These are phyloP conservation scores for Wickerhamomyces chaumierensis DNA, from an alignment of 805 yeast genomes.

Conservation along the genomic window DNA sequence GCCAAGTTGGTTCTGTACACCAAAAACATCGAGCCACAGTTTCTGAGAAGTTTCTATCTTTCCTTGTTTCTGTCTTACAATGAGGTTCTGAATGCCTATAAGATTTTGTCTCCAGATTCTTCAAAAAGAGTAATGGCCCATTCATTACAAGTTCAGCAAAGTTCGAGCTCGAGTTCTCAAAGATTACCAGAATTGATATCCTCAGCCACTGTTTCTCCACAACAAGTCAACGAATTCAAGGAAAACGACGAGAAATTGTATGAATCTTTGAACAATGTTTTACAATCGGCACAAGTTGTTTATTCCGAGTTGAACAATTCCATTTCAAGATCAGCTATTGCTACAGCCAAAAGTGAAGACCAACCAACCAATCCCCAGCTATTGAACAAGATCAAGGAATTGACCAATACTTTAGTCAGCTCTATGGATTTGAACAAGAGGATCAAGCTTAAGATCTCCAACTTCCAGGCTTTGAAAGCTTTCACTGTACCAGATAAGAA, in stretches of 20 bases:
- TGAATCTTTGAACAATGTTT: conserved; percentile 50
- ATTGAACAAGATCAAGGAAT: conserved; percentile 60
- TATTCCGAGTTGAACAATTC: conserved; percentile 63
- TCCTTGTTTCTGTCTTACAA: conserved; percentile 51
- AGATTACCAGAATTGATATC: no score
- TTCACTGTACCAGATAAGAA: conserved; percentile 41
- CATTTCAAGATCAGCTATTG: conserved; percentile 52
- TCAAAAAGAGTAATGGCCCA: not conserved
- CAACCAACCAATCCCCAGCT: conserved; percentile 28
- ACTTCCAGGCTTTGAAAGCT: conserved; percentile 21
- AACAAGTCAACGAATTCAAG: conserved; percentile 22
- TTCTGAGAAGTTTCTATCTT: conserved; percentile 51
- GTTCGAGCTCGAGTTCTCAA: no score
- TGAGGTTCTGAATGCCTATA: conserved; percentile 60
- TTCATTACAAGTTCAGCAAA: no score
- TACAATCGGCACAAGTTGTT: conserved; percentile 64
- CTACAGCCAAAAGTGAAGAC: conserved; percentile 31
- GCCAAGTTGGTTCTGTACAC: conserved; percentile 37
- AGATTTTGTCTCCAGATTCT: conserved; percentile 19
- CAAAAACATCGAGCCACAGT: conserved; percentile 50
- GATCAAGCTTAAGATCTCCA: conserved; percentile 42
- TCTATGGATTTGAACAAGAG: conserved; percentile 77
- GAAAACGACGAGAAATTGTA: conserved; percentile 61
- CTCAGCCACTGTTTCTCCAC: conserved; percentile 11
- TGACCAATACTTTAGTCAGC: conserved; percentile 64